Evolutionary conservation across 208 protist species (phyloP).

Genomic region (Ichthyophonus hoferi): DNA sequence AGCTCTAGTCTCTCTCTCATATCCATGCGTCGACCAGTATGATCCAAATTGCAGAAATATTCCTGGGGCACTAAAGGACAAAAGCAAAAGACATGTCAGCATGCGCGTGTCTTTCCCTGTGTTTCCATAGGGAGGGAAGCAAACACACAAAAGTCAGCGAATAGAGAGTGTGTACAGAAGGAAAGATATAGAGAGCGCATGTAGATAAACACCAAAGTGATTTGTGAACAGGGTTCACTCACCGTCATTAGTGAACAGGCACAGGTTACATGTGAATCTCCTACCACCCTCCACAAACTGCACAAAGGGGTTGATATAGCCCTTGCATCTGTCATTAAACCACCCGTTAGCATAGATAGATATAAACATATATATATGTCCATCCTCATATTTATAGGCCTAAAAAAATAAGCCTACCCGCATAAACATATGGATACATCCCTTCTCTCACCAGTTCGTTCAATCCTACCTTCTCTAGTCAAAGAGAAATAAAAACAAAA

Average conservation of each 20-base stretch:
- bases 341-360: neutral
- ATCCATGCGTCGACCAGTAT: slow-evolving; percentile 66
- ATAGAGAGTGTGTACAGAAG: neutral
- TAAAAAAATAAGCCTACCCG: neutral
- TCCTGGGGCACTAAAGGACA: slow-evolving; percentile 64
- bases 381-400: neutral
- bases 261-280: slow-evolving; percentile 78
- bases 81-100: no score
- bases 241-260: slow-evolving; percentile 61
- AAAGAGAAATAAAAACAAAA: no score
- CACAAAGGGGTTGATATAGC: slow-evolving; percentile 79
- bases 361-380: neutral
- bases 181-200: neutral
- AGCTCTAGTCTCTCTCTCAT: slow-evolving; percentile 43
- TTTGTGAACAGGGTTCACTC: neutral
- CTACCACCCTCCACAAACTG: slow-evolving; percentile 76
- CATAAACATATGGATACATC: neutral
- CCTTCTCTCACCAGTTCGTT: neutral
- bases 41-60: slow-evolving; percentile 78
- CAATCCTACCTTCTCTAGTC: no score
- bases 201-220: neutral
- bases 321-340: slow-evolving; percentile 71
- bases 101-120: no score
- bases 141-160: neutral
- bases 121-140: no score